Percentiles rank a stretch among this genome's conserved stretches.
Conservation (phyloP, 495 filamentous ascomycete genomes). For the Penicillium desertorum region DNA sequence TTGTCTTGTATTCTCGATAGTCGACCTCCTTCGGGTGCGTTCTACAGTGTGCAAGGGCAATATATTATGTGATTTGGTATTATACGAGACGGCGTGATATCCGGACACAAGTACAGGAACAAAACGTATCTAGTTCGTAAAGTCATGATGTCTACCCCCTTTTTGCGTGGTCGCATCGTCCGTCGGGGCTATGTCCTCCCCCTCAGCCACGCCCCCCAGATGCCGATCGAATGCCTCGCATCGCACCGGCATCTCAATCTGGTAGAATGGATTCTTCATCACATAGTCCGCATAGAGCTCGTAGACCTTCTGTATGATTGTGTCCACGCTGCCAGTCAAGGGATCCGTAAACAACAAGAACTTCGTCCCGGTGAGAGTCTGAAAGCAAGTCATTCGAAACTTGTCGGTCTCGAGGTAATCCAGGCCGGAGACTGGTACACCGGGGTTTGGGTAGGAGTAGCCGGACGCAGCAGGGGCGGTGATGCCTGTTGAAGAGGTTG, state of each 20-base stretch:
- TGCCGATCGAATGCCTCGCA: slow-evolving; percentile 93
- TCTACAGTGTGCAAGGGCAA: slow-evolving; percentile 21
- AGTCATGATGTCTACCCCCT: slow-evolving; percentile 25
- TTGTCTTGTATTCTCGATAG: slow-evolving; percentile 33
- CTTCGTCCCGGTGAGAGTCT: slow-evolving; percentile 89
- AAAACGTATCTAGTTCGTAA: slow-evolving; percentile 32
- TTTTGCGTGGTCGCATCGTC: slow-evolving; percentile 1
- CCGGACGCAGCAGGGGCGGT: slow-evolving; percentile 28
- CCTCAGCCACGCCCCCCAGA: slow-evolving; percentile 53
- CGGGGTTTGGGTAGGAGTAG: slow-evolving; percentile 49
- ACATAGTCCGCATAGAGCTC: slow-evolving; percentile 96
- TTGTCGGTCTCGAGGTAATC: slow-evolving; percentile 88
- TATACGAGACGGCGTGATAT: slow-evolving; percentile 19
- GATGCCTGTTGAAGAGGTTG: slow-evolving; percentile 27
- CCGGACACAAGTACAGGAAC: slow-evolving; percentile 12
- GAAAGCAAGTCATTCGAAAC: slow-evolving; percentile 94
- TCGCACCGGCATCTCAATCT: slow-evolving; percentile 93
- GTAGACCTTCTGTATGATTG: slow-evolving; percentile 78
- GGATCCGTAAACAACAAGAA: slow-evolving; percentile 96
- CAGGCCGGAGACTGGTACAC: slow-evolving; percentile 60
- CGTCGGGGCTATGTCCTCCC: slow-evolving; percentile 31
- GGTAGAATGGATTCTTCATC: slow-evolving; percentile 99
- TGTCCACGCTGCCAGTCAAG: slow-evolving; percentile 81
- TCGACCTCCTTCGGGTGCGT: slow-evolving; percentile 9
- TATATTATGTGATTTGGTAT: slow-evolving; percentile 29